Base-by-base conservation (phyloP, 805 yeast species). In the Clavispora santaluciae region DNA sequence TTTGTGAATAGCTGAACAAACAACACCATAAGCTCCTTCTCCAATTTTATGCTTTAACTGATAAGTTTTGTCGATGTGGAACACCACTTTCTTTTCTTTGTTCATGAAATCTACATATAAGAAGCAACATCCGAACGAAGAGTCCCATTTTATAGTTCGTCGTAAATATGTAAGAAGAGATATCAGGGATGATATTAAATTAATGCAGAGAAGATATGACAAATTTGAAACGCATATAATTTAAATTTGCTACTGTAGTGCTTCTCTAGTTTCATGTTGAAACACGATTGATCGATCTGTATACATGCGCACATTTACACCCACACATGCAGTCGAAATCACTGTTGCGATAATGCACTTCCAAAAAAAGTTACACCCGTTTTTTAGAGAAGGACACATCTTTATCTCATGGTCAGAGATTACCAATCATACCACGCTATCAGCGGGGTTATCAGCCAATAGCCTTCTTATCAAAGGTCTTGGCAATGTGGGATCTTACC, bases 21-120 rank as follows among this genome's bases (percentile, higher is more conserved):
- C 95, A 2, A 83, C 73, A 0, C 95, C 93, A 50, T 86, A 86
- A 0, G 93, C 89, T 1, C 95, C 95, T 57, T 83, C 86, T 4
- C 95, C 95, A 5, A 86, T 64, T 4, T 82, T 66, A 43, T 76
- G 78, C 15, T 68, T 64, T 6, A 84, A 73, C 44, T 76, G 76
- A 55, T 79, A 85, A 48, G 76, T 78, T 35, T 76, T 72, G 3
- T 83, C 77, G 12, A 84, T 75, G 51, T 81, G 81, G 61, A 82
- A 84, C 2, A 79, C 73, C n/a, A 26, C 38, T 24, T 26, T 26
- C 13, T 36, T 35, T 15, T 28, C 31, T 28, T 28, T 28, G 13
- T 20, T 12, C 31, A 28, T 28, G 9, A 3, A 16, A 16, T 15
- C 16, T 15, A 12, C 16, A 13, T 28, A 28, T 2, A 28, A 1